These are phyloP conservation scores for Kalanchoe fedtschenkoi DNA, from an alignment of 164 flowering plant species.

Conservation along the genomic window DNA sequence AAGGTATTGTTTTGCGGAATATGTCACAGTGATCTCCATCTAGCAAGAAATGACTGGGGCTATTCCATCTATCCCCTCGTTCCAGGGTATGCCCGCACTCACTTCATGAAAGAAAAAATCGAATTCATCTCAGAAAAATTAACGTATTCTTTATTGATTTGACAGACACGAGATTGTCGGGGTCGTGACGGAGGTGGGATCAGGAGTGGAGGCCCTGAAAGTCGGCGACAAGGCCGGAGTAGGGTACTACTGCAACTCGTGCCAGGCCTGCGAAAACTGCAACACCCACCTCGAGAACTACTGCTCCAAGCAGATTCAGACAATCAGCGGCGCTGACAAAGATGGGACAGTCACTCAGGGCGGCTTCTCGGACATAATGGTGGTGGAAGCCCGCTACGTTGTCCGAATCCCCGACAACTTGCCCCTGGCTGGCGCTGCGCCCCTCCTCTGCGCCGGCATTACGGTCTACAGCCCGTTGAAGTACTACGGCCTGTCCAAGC, in stretches of 20 bases:
- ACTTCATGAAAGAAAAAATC: no score
- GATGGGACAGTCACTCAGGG: constrained; percentile 27
- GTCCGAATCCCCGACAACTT: constrained; percentile 33
- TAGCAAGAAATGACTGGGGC: constrained; percentile 38
- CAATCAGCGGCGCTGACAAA: constrained; percentile 10
- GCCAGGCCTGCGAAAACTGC: constrained; percentile 17
- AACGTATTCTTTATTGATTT: not conserved
- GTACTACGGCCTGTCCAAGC: constrained; percentile 25
- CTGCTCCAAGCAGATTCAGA: constrained; percentile 23
- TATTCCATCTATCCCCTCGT: constrained; percentile 27
- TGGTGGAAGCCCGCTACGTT: constrained; percentile 23
- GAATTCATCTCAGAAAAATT: not conserved
- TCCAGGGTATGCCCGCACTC: constrained; percentile 28
- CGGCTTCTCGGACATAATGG: constrained; percentile 26
- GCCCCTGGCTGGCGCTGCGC: constrained; percentile 33
- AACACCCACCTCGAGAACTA: constrained; percentile 17
- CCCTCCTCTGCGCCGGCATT: constrained; percentile 40
- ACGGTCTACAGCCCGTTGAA: constrained; percentile 41
- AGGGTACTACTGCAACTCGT: constrained; percentile 23
- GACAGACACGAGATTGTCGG: constrained; percentile 34
- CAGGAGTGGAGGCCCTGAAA: constrained; percentile 17
- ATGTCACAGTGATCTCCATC: constrained; percentile 47
- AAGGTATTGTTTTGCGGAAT: constrained; percentile 46
- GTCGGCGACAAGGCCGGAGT: constrained; percentile 29
- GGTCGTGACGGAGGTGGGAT: constrained; percentile 23